phyloP scores from a whole-genome alignment of 2,329 filamentous ascomycete species.

The Beauveria asiatica region DNA sequence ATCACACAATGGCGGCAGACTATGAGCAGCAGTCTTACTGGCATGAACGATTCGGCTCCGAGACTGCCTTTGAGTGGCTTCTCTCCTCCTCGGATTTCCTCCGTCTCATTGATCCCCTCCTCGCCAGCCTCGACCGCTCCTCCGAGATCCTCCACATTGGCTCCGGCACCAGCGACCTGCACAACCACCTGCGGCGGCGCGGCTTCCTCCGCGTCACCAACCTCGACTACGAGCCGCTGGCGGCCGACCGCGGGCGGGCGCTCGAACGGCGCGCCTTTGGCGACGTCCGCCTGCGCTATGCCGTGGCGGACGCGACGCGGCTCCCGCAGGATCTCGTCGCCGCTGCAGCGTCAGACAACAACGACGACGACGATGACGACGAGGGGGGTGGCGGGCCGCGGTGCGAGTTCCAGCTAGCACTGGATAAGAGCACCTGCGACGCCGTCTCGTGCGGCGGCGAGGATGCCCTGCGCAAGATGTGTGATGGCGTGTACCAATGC shows the following conservation, averaged over 20 bases:
- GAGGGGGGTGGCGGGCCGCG: not conserved
- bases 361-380: not conserved
- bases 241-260: slow-evolving; percentile 32
- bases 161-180: slow-evolving; percentile 41
- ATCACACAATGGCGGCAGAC: slow-evolving; percentile 20
- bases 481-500: slow-evolving; percentile 24
- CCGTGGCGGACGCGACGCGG: slow-evolving; percentile 36
- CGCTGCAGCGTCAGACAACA: not conserved
- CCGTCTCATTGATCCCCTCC: slow-evolving; percentile 29
- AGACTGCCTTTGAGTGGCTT: slow-evolving; percentile 41
- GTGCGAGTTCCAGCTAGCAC: slow-evolving; percentile 30
- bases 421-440: slow-evolving; percentile 43
- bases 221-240: slow-evolving; percentile 41
- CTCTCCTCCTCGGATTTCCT: slow-evolving; percentile 33
- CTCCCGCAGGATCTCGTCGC: slow-evolving; percentile 17
- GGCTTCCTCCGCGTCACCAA: slow-evolving; percentile 38
- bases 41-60: slow-evolving; percentile 36
- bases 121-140: slow-evolving; percentile 20
- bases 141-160: slow-evolving; percentile 37
- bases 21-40: slow-evolving; percentile 44
- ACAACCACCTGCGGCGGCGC: slow-evolving; percentile 34
- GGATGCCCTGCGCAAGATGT: slow-evolving; percentile 30
- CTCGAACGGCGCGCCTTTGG: slow-evolving; percentile 34
- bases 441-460: slow-evolving; percentile 38
- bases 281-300: slow-evolving; percentile 34